A percentile compares a stretch with the other conserved stretches of the same genome.
Conservation (phyloP, 352 stramenopile species). For the Pythium biforme region DNA sequence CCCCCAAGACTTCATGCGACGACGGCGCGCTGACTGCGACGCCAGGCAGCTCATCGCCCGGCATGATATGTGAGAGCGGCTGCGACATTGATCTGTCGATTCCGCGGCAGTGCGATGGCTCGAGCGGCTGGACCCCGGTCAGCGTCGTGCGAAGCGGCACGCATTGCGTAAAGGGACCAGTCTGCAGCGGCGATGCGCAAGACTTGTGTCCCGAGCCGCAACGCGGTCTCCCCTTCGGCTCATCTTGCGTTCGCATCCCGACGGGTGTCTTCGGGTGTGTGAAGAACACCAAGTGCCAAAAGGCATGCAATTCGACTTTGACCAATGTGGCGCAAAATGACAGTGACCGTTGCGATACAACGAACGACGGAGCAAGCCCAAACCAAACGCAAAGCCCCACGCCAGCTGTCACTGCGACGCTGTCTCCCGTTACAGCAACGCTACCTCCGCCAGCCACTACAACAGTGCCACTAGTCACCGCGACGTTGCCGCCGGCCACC, state of each 20-base stretch:
- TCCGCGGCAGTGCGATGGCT: slow-evolving; percentile 12
- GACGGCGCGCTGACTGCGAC: slow-evolving; percentile 5
- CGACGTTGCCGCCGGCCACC: background rate
- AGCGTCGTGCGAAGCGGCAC: slow-evolving; percentile 12
- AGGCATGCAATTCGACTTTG: background rate
- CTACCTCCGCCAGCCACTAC: background rate
- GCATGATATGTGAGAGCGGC: slow-evolving; percentile 7
- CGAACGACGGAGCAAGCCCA: too few species aligned
- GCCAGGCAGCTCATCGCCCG: background rate
- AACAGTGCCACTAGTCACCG: background rate
- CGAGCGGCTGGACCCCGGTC: slow-evolving; percentile 18
- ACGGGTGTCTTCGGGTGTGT: slow-evolving; percentile 25
- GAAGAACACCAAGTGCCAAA: slow-evolving; percentile 14
- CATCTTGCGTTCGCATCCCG: slow-evolving; percentile 15
- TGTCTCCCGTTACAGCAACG: background rate
- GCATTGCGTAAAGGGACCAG: slow-evolving; percentile 7
- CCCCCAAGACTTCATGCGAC: slow-evolving; percentile 20
- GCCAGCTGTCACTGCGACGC: background rate
- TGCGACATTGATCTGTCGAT: slow-evolving; percentile 13
- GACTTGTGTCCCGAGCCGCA: slow-evolving; percentile 14
- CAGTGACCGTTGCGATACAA: background rate
- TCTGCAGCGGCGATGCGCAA: slow-evolving; percentile 11
- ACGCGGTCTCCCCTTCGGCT: slow-evolving; percentile 20
- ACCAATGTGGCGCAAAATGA: background rate
- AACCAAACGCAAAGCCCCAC: too few species aligned